Evolutionary conservation across 495 filamentous ascomycete species (phyloP), one percentile per base, ranked within the genome.

Genomic region (Platismatia glauca): DNA sequence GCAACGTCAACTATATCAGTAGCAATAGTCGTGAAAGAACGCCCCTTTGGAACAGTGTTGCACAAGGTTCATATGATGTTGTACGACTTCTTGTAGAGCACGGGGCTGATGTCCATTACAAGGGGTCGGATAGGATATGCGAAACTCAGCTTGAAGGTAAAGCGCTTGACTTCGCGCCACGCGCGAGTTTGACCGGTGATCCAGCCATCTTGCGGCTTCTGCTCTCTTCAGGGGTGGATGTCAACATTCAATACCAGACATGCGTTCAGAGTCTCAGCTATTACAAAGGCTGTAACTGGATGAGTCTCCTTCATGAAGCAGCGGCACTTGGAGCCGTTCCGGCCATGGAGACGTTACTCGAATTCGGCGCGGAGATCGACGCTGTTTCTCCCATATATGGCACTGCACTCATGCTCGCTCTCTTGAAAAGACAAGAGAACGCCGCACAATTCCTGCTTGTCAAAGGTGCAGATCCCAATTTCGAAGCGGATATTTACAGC

Each of bases 71-170:
- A 0, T 1, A 16, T 7, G 5, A 15, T 7, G 18, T 33, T 8
- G 34, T 20, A 27, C 29, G 20, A 7, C 48, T 24, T 16, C 43
- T 63, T 20, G 52, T 69, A 13, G 61, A 61, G 2, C 57, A 55
- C 7, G 65, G 57, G 1, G 67, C 67, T 39, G 53, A 69, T 46
- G 35, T 71, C 64, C 79, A 82, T 29, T 24, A 27, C 13, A n/a
- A 29, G 2, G 22, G 29, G 0, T 27, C 13, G 15, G 2, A 55
- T 2, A 31, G 44, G 3, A 1, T 12, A 1, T 9, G 0, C 12
- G 27, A 24, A 7, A 2, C 5, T 3, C 27, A 0, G 22, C 9
- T 59, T 11, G 3, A 39, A 39, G 6, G 13, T 39, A 12, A 12
- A 39, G 5, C 37, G 9, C 2, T 3, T 12, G 3, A 46, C 7